Evolutionary conservation across 164 flowering plant species (phyloP).

Genomic region (Hamamelis virginiana): DNA sequence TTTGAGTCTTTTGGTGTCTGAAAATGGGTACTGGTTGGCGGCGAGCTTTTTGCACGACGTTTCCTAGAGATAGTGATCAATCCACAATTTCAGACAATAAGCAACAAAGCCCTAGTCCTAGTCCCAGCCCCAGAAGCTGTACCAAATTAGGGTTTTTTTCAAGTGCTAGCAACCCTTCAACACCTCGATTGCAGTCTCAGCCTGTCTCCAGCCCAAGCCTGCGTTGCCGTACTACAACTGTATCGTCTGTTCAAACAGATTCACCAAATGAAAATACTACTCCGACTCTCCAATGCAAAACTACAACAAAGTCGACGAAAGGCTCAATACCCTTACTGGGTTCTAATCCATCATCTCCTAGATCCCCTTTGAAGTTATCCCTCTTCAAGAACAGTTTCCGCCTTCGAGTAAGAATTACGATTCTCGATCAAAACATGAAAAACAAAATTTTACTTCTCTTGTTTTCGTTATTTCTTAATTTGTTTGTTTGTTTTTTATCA

Average conservation of each 20-base stretch:
- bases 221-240: conserved; percentile 25
- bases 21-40: conserved; percentile 92
- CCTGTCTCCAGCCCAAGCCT: conserved; percentile 27
- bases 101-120: conserved; percentile 29
- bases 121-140: conserved; percentile 42
- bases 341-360: conserved; percentile 68
- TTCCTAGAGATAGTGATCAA: conserved; percentile 45
- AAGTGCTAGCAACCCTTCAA: conserved; percentile 57
- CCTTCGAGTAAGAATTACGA: conserved; percentile 50
- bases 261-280: conserved; percentile 27
- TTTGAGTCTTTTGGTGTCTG: too few relatives aligned
- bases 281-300: conserved; percentile 60
- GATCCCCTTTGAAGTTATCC: conserved; percentile 72
- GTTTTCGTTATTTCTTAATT: too few relatives aligned
- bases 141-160: conserved; percentile 53
- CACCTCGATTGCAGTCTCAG: conserved; percentile 54
- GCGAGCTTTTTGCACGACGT: conserved; percentile 84
- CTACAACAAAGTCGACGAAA: conserved; percentile 32
- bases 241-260: not conserved
- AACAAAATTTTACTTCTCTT: too few relatives aligned
- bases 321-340: conserved; percentile 30
- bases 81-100: conserved; percentile 13
- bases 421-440: not conserved
- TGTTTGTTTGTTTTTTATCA: conserved; percentile 25
- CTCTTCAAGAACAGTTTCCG: conserved; percentile 75